Percentiles rank a stretch among this genome's conserved stretches.
phyloP scores from a whole-genome alignment of 805 yeast genomes.

The Phaffomyces thermotolerans region DNA sequence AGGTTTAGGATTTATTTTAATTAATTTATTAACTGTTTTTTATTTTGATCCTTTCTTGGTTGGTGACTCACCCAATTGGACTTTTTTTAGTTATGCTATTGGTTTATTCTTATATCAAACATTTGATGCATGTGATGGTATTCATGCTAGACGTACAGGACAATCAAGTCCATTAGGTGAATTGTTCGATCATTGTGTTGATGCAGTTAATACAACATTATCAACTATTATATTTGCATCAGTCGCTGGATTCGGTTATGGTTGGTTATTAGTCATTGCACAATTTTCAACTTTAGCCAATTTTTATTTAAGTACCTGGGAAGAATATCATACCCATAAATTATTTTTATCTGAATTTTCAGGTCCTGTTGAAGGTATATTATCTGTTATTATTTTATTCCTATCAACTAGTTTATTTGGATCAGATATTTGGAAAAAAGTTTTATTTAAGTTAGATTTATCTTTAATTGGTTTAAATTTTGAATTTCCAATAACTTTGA shows the following conservation, averaged over 20 bases:
- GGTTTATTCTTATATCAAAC: slow-evolving; percentile 90
- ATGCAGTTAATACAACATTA: slow-evolving; percentile 70
- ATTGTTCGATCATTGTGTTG: slow-evolving; percentile 84
- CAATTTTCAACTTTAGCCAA: slow-evolving; percentile 73
- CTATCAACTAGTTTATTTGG: slow-evolving; percentile 63
- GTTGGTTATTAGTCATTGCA: slow-evolving; percentile 50
- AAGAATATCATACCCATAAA: slow-evolving; percentile 85
- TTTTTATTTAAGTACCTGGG: slow-evolving; percentile 91
- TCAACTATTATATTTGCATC: slow-evolving; percentile 70
- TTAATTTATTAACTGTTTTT: slow-evolving; percentile 57
- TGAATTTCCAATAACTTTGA: slow-evolving; percentile 29
- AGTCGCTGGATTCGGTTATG: slow-evolving; percentile 69
- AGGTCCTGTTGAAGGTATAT: slow-evolving; percentile 94
- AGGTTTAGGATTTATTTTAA: slow-evolving; percentile 67
- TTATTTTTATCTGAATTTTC: slow-evolving; percentile 71
- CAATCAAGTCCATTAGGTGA: slow-evolving; percentile 94
- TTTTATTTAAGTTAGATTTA: slow-evolving; percentile 31
- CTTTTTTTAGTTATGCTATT: slow-evolving; percentile 66
- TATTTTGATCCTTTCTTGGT: slow-evolving; percentile 66
- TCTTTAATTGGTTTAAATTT: slow-evolving; percentile 9
- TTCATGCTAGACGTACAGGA: slow-evolving; percentile 93
- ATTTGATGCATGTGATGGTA: slow-evolving; percentile 93
- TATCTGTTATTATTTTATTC: slow-evolving; percentile 51
- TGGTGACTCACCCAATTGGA: slow-evolving; percentile 62
- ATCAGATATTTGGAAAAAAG: slow-evolving; percentile 54